A percentile compares a stretch with the other conserved stretches of the same genome.
Evolutionary conservation across 257 asterid species (phyloP).

Genomic region (Solanum pinnatisectum): DNA sequence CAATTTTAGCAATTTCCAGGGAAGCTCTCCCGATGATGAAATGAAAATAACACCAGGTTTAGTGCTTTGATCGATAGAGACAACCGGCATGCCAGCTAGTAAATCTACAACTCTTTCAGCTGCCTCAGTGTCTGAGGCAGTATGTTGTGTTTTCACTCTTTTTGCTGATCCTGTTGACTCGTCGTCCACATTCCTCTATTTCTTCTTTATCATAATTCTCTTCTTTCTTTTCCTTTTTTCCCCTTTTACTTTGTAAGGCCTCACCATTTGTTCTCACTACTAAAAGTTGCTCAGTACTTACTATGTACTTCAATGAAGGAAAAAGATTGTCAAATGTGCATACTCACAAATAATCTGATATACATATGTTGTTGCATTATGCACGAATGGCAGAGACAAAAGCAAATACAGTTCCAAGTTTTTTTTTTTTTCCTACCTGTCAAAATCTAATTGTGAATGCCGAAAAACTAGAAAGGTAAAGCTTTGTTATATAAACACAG

Average conservation of each 20-base stretch:
- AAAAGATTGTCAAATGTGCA: neutral
- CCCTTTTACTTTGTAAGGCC: conserved; percentile 21
- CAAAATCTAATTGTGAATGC: neutral
- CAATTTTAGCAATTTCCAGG: conserved; percentile 79
- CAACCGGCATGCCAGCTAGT: conserved; percentile 59
- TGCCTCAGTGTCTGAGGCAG: conserved; percentile 20
- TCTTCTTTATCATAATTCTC: conserved; percentile 15
- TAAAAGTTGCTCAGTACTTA: neutral
- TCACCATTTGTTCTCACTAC: conserved; percentile 13
- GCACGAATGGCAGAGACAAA: neutral
- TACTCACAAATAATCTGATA: neutral
- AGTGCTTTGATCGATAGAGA: conserved; percentile 18
- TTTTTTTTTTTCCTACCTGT: neutral
- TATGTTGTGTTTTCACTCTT: conserved; percentile 16
- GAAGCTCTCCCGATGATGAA: conserved; percentile 86
- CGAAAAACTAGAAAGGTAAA: neutral
- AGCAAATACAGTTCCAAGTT: neutral
- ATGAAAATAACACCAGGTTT: conserved; percentile 62
- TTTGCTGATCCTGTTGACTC: neutral
- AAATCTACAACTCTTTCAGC: conserved; percentile 23
- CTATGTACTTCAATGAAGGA: neutral
- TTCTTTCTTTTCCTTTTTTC: conserved; percentile 20
- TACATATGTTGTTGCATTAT: neutral
- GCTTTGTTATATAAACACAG: neutral
- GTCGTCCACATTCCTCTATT: neutral